phyloP scores from a whole-genome alignment of 495 filamentous ascomycete genomes.

The Hypomontagnella submonticulosa region DNA sequence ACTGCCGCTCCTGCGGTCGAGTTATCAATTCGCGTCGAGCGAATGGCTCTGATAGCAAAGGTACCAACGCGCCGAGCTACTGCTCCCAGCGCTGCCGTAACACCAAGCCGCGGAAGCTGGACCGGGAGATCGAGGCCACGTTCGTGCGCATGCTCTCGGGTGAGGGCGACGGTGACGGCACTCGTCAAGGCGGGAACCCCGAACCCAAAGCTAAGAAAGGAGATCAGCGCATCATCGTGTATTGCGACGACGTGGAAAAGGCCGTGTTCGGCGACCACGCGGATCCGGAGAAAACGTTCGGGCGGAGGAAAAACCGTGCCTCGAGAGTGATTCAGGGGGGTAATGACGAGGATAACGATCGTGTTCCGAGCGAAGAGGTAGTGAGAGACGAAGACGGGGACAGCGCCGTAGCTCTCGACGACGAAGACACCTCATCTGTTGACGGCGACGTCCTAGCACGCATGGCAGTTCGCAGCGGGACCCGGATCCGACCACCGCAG shows the following conservation, averaged over 20 bases:
- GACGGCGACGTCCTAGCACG: conserved; percentile 21
- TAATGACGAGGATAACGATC: neutral
- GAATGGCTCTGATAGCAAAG: neutral
- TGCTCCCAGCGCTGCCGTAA: conserved; percentile 28
- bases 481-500: conserved; percentile 52
- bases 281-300: conserved; percentile 47
- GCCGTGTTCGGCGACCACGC: conserved; percentile 47
- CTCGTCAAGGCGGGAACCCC: neutral
- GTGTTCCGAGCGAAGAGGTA: neutral
- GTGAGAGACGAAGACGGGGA: neutral
- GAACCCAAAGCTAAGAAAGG: conserved; percentile 17
- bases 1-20: conserved; percentile 56
- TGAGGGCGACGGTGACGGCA: neutral
- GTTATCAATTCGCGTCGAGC: conserved; percentile 48
- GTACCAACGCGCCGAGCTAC: conserved; percentile 12
- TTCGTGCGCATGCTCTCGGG: conserved; percentile 15
- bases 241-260: conserved; percentile 46
- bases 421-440: conserved; percentile 5
- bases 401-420: conserved; percentile 12
- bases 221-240: conserved; percentile 34
- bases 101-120: conserved; percentile 20
- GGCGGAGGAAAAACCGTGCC: conserved; percentile 49
- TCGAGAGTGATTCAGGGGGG: conserved; percentile 31
- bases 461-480: conserved; percentile 35
- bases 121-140: conserved; percentile 26